These are phyloP conservation scores for Silene noctiflora DNA, from an alignment of 179 eudicot genomes.

Conservation along the genomic window DNA sequence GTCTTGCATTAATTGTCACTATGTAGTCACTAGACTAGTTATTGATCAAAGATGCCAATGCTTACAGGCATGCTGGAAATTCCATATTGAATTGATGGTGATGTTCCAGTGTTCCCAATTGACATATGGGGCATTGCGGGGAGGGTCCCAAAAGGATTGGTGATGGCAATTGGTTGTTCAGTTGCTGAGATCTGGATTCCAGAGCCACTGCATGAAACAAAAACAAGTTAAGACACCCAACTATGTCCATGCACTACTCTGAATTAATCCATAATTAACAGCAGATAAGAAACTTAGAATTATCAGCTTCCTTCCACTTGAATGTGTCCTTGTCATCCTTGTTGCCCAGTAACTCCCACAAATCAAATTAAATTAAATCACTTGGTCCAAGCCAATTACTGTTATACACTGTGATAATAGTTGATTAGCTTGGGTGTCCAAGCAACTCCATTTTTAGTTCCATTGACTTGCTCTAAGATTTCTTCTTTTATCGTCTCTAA, in stretches of 20 bases:
- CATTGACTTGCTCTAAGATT: no score
- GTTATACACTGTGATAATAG: background rate
- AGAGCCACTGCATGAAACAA: constrained; percentile 41
- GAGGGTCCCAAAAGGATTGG: constrained; percentile 91
- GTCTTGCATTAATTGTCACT: constrained; percentile 5
- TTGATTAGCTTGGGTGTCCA: no score
- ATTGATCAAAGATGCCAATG: background rate
- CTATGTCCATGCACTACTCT: background rate
- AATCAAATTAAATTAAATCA: background rate
- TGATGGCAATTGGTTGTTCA: constrained; percentile 55
- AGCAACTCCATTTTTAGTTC: no score
- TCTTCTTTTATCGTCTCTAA: no score
- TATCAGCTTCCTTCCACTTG: background rate
- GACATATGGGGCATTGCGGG: constrained; percentile 96
- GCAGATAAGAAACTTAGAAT: background rate
- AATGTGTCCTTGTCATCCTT: no score
- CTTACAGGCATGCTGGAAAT: constrained; percentile 89
- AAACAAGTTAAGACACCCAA: background rate
- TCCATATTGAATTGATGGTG: constrained; percentile 94
- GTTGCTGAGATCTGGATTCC: constrained; percentile 50
- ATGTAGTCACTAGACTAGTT: constrained; percentile 6
- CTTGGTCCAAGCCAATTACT: background rate
- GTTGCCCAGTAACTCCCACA: background rate
- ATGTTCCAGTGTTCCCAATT: constrained; percentile 72
- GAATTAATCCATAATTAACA: background rate